These are phyloP conservation scores for Pythium dissimile DNA, from an alignment of 352 stramenopile genomes.

Conservation along the genomic window DNA sequence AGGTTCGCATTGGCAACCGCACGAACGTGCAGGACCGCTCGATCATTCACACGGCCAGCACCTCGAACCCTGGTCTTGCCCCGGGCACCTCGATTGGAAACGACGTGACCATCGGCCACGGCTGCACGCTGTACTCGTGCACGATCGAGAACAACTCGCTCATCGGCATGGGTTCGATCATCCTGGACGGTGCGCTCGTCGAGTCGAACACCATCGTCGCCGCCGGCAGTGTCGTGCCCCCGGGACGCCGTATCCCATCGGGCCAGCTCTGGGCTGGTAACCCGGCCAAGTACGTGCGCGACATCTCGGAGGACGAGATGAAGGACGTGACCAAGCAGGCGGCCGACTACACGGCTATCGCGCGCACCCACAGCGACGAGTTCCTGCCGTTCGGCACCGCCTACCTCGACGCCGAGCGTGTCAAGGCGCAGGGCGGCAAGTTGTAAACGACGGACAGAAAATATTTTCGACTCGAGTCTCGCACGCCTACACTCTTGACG, in stretches of 20 bases:
- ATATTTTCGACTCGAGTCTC: neutral
- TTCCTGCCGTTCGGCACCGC: slow-evolving; percentile 88
- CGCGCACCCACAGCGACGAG: slow-evolving; percentile 85
- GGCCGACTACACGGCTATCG: slow-evolving; percentile 81
- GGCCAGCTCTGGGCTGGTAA: slow-evolving; percentile 97
- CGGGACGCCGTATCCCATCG: slow-evolving; percentile 83
- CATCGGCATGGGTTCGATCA: slow-evolving; percentile 95
- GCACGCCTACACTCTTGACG: neutral
- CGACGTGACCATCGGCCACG: slow-evolving; percentile 95
- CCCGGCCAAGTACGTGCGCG: slow-evolving; percentile 92
- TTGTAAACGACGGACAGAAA: slow-evolving; percentile 74
- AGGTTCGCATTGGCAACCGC: slow-evolving; percentile 93
- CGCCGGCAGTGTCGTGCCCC: slow-evolving; percentile 92
- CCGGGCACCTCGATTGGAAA: slow-evolving; percentile 92
- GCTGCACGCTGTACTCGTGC: slow-evolving; percentile 95
- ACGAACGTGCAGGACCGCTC: slow-evolving; percentile 97
- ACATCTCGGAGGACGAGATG: slow-evolving; percentile 92
- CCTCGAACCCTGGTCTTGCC: slow-evolving; percentile 63
- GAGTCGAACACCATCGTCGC: slow-evolving; percentile 94
- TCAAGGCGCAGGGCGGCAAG: slow-evolving; percentile 74
- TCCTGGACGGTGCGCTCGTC: slow-evolving; percentile 91
- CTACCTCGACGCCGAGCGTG: slow-evolving; percentile 85
- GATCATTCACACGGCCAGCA: slow-evolving; percentile 92
- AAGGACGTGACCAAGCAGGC: slow-evolving; percentile 86
- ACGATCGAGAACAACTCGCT: slow-evolving; percentile 95